Evolutionary conservation across 352 stramenopile genomes (phyloP), one percentile per base, ranked within the genome.

Genomic region (Phytophthora crassamura): DNA sequence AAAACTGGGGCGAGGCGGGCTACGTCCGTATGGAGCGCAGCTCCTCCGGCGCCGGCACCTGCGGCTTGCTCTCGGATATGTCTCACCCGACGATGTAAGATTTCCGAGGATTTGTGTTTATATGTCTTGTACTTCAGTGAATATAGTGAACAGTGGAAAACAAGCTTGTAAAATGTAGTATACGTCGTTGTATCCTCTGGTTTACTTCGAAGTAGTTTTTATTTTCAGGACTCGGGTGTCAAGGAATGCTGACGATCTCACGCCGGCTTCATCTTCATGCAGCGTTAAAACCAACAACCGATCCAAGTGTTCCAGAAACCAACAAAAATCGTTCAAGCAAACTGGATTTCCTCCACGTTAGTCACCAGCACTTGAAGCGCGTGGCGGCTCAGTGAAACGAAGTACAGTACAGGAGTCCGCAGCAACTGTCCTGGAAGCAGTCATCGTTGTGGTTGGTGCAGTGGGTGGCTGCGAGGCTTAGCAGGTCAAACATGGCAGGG

Each of bases 21-120:
- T 98, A 97, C 77, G 89, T 99, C 36, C 80, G 82, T 12, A 80
- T 98, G n/a, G 60, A 61, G 4, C 69, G 73, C 39, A 97, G 78
- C 75, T 88, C 67, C 11, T 69, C 43, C 30, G 74, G 67, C 56
- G 78, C 58, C 56, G 87, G 80, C 32, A 84, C 56, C 48, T 86
- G 68, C 35, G 59, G 64, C 74, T 71, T 86, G 77, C 61, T 77
- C 48, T 66, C 60, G 10, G 75, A 84, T 38, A 87, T 87, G 73
- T 84, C 67, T 14, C 65, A 68, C 20, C 71, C 78, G 8, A 68
- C 64, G 49, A 82, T 84, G 34, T 82, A 80, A 62, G 36, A 16
- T 53, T 36, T 7, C 14, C 47, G 7, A 12, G 14, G 22, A 47
- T 56, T 61, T 67, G 67, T 49, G 58, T 38, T 28, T 69, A 33